A percentile compares a stretch with the other conserved stretches of the same genome.
phyloP scores from a whole-genome alignment of 352 stramenopile species.

The Phytophthora multivora region DNA sequence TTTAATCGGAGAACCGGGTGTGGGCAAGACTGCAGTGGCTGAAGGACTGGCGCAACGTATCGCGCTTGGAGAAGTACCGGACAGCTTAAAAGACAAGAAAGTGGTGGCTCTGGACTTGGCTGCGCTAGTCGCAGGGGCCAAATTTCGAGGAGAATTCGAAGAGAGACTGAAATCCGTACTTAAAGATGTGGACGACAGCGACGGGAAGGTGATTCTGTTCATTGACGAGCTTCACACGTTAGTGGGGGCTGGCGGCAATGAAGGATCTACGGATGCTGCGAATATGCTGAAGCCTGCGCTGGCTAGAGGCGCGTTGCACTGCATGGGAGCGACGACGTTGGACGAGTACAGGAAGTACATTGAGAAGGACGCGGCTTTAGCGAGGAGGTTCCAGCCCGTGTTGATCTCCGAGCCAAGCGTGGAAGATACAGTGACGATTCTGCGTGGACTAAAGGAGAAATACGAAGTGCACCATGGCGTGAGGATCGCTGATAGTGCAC shows the following conservation, averaged over 20 bases:
- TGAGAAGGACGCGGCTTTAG: conserved; percentile 97
- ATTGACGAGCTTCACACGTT: conserved; percentile 97
- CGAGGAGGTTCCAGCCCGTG: conserved; percentile 97
- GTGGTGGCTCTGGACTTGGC: conserved; percentile 96
- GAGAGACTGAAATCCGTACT: conserved; percentile 96
- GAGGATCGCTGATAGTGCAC: conserved; percentile 93
- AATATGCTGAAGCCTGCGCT: conserved; percentile 97
- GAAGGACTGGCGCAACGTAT: conserved; percentile 97
- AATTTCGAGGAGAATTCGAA: conserved; percentile 97
- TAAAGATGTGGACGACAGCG: conserved; percentile 94
- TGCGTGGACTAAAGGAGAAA: conserved; percentile 95
- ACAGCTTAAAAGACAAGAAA: conserved; percentile 94
- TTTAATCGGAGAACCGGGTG: conserved; percentile 96
- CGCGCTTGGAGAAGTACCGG: conserved; percentile 92
- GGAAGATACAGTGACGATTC: conserved; percentile 96
- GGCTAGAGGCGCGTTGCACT: conserved; percentile 90
- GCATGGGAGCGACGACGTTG: conserved; percentile 93
- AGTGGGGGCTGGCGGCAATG: conserved; percentile 89
- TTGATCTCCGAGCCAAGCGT: conserved; percentile 94
- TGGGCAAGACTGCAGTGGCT: conserved; percentile 95
- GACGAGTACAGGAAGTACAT: conserved; percentile 97
- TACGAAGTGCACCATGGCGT: conserved; percentile 98
- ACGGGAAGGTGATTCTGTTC: conserved; percentile 96
- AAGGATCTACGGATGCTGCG: conserved; percentile 89
- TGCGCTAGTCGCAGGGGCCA: conserved; percentile 95